phyloP scores from a whole-genome alignment of 257 asterid species.

The Solanum stenotomum region DNA sequence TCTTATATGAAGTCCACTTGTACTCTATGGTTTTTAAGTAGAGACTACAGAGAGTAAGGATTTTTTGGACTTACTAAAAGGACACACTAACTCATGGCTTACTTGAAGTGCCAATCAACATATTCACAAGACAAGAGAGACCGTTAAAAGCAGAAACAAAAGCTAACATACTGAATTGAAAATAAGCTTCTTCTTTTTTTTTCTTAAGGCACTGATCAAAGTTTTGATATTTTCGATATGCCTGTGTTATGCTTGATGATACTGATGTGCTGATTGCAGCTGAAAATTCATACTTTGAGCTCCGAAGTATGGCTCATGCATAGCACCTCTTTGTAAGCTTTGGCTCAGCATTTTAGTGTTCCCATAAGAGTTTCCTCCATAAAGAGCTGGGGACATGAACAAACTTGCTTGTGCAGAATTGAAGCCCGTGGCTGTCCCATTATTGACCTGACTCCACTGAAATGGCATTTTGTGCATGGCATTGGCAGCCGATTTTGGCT shows the following conservation, averaged over 20 bases:
- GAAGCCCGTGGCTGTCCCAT: constrained; percentile 37
- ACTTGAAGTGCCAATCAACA: constrained; percentile 13
- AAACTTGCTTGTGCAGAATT: constrained; percentile 28
- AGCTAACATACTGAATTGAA: constrained; percentile 24
- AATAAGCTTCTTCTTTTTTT: constrained; percentile 6
- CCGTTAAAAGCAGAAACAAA: constrained; percentile 25
- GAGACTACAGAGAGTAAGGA: background rate
- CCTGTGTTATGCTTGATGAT: constrained; percentile 43
- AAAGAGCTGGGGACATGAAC: constrained; percentile 22
- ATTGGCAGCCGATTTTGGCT: constrained; percentile 11
- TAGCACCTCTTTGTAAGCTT: constrained; percentile 32
- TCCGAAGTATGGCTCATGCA: constrained; percentile 42
- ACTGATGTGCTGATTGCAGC: constrained; percentile 58
- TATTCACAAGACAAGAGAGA: constrained; percentile 26
- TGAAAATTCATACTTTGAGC: constrained; percentile 51
- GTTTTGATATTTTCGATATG: background rate
- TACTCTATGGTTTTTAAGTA: background rate
- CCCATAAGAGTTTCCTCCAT: constrained; percentile 31
- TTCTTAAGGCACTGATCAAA: background rate
- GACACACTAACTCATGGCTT: constrained; percentile 1
- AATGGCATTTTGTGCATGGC: constrained; percentile 32
- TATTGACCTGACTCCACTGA: constrained; percentile 45
- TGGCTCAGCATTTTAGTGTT: constrained; percentile 34
- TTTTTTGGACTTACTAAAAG: background rate
- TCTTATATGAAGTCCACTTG: background rate